Conservation (phyloP, 2,329 filamentous ascomycete species). For the Cladosporium velox region DNA sequence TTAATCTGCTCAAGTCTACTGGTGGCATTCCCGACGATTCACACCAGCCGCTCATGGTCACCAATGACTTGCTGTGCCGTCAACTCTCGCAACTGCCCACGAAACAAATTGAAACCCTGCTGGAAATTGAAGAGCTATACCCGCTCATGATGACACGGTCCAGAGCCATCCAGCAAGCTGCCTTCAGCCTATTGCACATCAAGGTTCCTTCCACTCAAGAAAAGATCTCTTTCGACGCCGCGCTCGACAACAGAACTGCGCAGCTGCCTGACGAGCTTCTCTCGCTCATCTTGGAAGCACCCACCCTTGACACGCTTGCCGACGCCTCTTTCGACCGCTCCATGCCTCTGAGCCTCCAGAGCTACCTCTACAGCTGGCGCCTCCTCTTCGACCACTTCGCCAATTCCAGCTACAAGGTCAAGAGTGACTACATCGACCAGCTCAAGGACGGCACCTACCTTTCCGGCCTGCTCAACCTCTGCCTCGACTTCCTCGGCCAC, state of each 20-base stretch:
- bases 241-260: slow-evolving; percentile 70
- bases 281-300: slow-evolving; percentile 77
- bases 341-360: slow-evolving; percentile 70
- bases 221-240: slow-evolving; percentile 75
- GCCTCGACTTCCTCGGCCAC: slow-evolving; percentile 82
- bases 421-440: slow-evolving; percentile 75
- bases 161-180: slow-evolving; percentile 72
- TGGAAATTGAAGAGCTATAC: slow-evolving; percentile 69
- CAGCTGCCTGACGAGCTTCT: slow-evolving; percentile 81
- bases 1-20: slow-evolving; percentile 61
- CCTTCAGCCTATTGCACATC: slow-evolving; percentile 76
- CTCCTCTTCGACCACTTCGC: slow-evolving; percentile 82
- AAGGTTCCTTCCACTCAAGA: slow-evolving; percentile 79
- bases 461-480: slow-evolving; percentile 70
- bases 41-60: slow-evolving; percentile 70
- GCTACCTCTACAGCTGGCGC: slow-evolving; percentile 87
- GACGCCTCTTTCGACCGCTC: slow-evolving; percentile 64
- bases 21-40: slow-evolving; percentile 52
- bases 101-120: slow-evolving; percentile 53
- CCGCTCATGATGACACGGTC: slow-evolving; percentile 75
- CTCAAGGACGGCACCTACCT: slow-evolving; percentile 75
- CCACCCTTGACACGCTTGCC: slow-evolving; percentile 67
- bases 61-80: slow-evolving; percentile 72
- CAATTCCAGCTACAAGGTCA: slow-evolving; percentile 68
- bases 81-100: slow-evolving; percentile 66